Evolutionary conservation across 2,329 filamentous ascomycete genomes (phyloP), one percentile per base, ranked within the genome.

Genomic region (Triangularia verruculosa): DNA sequence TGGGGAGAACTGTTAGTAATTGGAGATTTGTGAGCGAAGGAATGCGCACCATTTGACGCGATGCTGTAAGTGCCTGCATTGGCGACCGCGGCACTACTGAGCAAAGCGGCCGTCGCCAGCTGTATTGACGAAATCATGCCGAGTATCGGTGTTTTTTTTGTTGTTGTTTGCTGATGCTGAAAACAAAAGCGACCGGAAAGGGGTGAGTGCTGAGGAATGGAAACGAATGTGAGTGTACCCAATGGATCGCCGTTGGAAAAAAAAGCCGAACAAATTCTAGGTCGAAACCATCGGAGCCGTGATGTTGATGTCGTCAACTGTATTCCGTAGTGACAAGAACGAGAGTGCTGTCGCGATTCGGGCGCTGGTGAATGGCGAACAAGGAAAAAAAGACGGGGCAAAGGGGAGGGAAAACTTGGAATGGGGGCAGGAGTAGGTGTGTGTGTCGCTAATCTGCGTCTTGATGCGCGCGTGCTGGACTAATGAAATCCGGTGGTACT

Each of bases 21-120:
- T 7, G 9, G 20, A 22, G 12, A 11, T 11, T 15, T 22, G 17
- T 13, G 1, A 24, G 8, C 2, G 13, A 25, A 59, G 6, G 28
- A n/a, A 12, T 15, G 59, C 70, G 51, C 25, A 72, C 70, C 62
- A 11, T 55, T 57, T 20, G 67, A 61, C 13, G 63, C 67, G 59
- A 72, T 67, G 57, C 69, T 70, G 63, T 64, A 70, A 9, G 39
- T 47, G 24, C 59, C 66, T 27, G 70, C 70, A 53, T 69, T 59
- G 13, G 64, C 67, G 12, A 62, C 57, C 56, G 63, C 63, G 28
- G 54, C 61, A 17, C 39, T 25, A 11, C 64, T 64, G 4, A 62
- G 15, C 25, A 71, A 54, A 53, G 56, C 64, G 59, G 64, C 69
- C 13, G 63, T 39, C 24, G 64, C 63, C 20, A 69, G 61, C 59